phyloP scores from a whole-genome alignment of 805 yeast genomes.

The Ogataea trehalophila region DNA sequence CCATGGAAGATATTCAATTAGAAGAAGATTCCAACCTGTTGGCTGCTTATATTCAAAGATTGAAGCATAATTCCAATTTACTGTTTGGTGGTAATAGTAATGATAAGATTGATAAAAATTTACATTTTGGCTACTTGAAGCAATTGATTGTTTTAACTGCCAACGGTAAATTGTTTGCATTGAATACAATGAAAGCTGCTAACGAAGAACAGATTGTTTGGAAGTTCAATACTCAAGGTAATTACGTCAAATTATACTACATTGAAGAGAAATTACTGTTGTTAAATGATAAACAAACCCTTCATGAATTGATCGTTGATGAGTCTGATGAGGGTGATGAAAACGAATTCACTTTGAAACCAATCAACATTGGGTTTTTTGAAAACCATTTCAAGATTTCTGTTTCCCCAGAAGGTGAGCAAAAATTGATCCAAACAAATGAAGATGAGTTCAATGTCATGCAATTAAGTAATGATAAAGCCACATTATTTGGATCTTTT shows the following conservation, averaged over 20 bases:
- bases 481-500: constrained; percentile 12
- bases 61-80: constrained; percentile 24
- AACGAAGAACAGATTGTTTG: constrained; percentile 27
- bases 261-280: constrained; percentile 7
- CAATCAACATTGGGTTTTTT: constrained; percentile 1
- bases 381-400: constrained; percentile 7
- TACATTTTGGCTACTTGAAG: constrained; percentile 44
- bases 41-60: constrained; percentile 30
- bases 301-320: constrained; percentile 8
- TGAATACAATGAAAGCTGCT: constrained; percentile 34
- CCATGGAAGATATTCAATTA: constrained; percentile 25
- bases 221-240: constrained; percentile 24
- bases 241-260: constrained; percentile 3
- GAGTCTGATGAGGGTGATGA: background rate
- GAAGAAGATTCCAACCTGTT: constrained; percentile 28
- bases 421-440: constrained; percentile 11
- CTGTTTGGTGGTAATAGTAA: constrained; percentile 9
- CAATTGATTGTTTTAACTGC: constrained; percentile 37
- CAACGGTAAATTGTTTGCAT: constrained; percentile 38
- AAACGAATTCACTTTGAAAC: background rate
- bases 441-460: constrained; percentile 12
- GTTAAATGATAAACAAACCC: background rate
- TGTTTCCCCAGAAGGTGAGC: constrained; percentile 1
- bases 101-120: constrained; percentile 12
- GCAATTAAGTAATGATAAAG: constrained; percentile 1